Evolutionary conservation across 2,329 filamentous ascomycete genomes (phyloP).

Genomic region (Alternaria ventricosa): DNA sequence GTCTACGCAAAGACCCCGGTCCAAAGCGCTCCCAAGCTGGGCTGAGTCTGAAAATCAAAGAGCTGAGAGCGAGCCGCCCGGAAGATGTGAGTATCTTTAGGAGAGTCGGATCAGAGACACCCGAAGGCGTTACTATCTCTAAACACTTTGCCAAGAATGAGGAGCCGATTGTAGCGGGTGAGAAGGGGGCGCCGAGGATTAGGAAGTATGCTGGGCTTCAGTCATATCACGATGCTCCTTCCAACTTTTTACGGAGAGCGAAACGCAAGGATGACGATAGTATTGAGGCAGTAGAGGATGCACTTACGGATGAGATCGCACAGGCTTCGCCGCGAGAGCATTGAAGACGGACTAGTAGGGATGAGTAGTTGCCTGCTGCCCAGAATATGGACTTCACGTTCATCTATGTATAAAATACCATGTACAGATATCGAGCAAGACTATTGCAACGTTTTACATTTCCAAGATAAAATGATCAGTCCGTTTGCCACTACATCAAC

Average conservation of each 20-base stretch:
- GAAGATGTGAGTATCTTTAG: slow-evolving; percentile 3
- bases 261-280: not conserved
- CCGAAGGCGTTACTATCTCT: not conserved
- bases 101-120: not conserved
- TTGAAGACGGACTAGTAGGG: not conserved
- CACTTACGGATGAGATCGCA: not conserved
- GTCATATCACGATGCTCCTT: slow-evolving; percentile 1
- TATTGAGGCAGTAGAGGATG: not conserved
- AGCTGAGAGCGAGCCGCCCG: not conserved
- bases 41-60: slow-evolving; percentile 11
- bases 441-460: rapidly evolving
- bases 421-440: not conserved
- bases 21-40: not conserved
- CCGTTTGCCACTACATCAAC: not conserved
- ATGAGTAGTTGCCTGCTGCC: not conserved
- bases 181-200: not conserved
- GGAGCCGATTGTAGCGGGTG: not conserved
- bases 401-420: not conserved
- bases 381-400: not conserved
- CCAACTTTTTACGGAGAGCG: not conserved
- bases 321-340: not conserved
- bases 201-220: slow-evolving; percentile 15
- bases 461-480: not conserved
- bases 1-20: slow-evolving; percentile 1
- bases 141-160: slow-evolving; percentile 10